Evolutionary conservation across 2,329 filamentous ascomycete genomes (phyloP), one percentile per base, ranked within the genome.

Genomic region (Onygenales sp.): DNA sequence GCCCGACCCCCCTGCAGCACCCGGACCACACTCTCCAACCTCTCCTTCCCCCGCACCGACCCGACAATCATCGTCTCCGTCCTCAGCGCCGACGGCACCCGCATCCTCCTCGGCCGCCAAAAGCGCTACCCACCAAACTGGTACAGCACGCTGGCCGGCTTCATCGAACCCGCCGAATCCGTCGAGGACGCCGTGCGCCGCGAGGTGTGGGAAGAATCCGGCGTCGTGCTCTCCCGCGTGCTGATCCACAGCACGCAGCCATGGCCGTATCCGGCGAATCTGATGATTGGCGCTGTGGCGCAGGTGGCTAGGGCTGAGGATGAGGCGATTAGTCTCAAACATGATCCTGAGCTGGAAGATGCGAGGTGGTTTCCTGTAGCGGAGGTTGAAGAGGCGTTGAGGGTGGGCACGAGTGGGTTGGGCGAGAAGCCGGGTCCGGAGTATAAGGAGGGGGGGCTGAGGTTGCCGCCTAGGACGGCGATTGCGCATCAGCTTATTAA

Each of bases 11-110:
- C 85, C 14, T 98, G 93, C 70, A 84, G 82, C 6, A 94, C 91
- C 0, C 82, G 93, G 52, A 86, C 83, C 40, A 90, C 88, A 31
- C 74, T 98, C 45, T 95, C 90, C 34, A 98, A 98, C 71, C 78
- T 96, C 51, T 86, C 80, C 64, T 97, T 96, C 76, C 92, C 92
- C 2, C 83, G 91, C 49, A 96, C 92, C 2, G 91, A 96, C 63
- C 90, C 91, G 1, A 95, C 89, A 32, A 90, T 97, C 67, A 98
- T 98, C 71, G 91, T 94, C 73, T 92, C 91, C 0, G 85, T 96
- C 9, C 81, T 97, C 34, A 94, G 87, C 51, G 77, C 84, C 49
- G 88, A 94, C 61, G 86, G 86, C 49, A 80, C 84, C 59, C 82
- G 83, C 56, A 73, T 95, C 40, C 81, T 98, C 6, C 84, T 98